Evolutionary conservation across 192 early-diverging fungal genomes (phyloP), one percentile per base, ranked within the genome.

Genomic region (Coemansia sp.): DNA sequence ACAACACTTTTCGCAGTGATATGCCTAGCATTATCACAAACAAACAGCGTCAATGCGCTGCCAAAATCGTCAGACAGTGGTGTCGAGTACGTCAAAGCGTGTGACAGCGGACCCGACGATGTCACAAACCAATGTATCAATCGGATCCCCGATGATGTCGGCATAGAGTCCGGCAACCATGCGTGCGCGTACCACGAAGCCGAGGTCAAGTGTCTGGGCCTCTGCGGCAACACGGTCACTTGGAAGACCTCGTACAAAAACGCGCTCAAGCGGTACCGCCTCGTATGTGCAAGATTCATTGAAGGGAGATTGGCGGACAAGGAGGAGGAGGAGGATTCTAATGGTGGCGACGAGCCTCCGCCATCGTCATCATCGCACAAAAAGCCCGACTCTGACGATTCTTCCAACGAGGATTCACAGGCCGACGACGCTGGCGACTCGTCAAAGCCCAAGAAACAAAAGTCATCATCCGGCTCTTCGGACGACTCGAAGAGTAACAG

Each of bases 61-160:
- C 45, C 45, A 48, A 61, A 65, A 18, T 64, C 71, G 16, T 30
- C 72, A 0, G 61, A 62, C 40, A 42, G 37, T 25, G 72, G 72
- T 18, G 65, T 74, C 49, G 78, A 81, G 61, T 81, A 68, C 31
- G 78, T 81, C 55, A 59, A 65, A 23, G 78, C 78, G 0, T 81
- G 78, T 57, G 78, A 81, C 60, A 81, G 78, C 60, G 63, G 78
- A 2, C 10, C 72, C 6, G 78, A 81, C 51, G 78, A 81, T 51
- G 78, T 81, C 21, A 81, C 78, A 25, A 81, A 81, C 63, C 65
- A 71, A 56, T 81, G 78, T 72, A 80, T 80, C 66, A 80, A 74
- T 51, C 72, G 77, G 29, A 80, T 80, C 21, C 77, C 77, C 29
- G 77, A 80, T 12, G 68, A 80, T 34, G 63, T 80, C n/a, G 77